These are phyloP conservation scores for Diplogelasinospora grovesii DNA, from an alignment of 495 filamentous ascomycete genomes.

Conservation along the genomic window DNA sequence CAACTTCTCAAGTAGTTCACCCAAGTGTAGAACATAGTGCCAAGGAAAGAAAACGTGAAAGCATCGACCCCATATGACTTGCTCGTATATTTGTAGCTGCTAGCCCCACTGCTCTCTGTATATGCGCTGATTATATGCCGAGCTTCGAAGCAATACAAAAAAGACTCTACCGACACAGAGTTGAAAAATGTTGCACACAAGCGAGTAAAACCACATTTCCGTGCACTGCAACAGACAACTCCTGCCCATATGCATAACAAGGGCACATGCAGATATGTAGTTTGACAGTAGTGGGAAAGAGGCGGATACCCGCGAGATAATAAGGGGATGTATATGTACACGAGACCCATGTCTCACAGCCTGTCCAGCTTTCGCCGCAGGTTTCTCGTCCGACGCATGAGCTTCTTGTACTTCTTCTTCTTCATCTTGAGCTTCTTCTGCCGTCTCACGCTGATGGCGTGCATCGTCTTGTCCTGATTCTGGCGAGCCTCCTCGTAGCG, in stretches of 20 bases:
- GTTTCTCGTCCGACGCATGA: conserved; percentile 86
- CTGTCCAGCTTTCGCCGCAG: conserved; percentile 80
- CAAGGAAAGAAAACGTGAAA: neutral
- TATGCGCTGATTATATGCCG: conserved; percentile 1
- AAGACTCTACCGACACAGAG: neutral
- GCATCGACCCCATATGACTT: neutral
- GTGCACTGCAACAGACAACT: too few relatives aligned
- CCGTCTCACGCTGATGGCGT: conserved; percentile 79
- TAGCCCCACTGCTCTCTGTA: neutral
- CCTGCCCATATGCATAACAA: conserved; percentile 1
- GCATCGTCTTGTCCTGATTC: conserved; percentile 37
- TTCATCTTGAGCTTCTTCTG: conserved; percentile 96
- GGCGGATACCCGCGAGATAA: too few relatives aligned
- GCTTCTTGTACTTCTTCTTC: conserved; percentile 99
- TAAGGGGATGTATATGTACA: conserved; percentile 20
- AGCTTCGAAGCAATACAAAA: neutral
- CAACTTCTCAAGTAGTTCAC: too few relatives aligned
- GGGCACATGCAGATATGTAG: neutral
- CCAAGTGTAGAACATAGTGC: too few relatives aligned
- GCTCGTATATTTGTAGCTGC: neutral
- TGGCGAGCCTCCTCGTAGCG: conserved; percentile 41
- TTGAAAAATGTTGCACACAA: neutral
- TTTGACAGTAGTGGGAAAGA: conserved; percentile 2
- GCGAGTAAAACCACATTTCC: too few relatives aligned
- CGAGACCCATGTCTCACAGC: conserved; percentile 23